phyloP scores from a whole-genome alignment of 2,329 filamentous ascomycete genomes.

The Epicoccum nigrum region DNA sequence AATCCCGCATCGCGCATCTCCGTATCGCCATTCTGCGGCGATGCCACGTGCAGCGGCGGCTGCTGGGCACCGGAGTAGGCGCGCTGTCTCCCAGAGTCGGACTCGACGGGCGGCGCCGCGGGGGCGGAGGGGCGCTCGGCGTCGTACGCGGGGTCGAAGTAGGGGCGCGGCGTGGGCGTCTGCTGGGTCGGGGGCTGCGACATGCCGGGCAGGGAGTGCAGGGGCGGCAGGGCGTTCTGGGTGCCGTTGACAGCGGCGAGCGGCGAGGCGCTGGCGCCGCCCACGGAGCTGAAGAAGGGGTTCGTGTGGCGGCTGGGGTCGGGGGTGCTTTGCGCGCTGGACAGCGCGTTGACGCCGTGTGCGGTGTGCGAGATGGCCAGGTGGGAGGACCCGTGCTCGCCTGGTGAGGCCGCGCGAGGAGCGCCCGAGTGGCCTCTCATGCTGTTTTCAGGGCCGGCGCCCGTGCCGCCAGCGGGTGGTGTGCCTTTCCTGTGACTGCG shows the following conservation, averaged over 20 bases:
- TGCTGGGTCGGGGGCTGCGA: conserved; percentile 27
- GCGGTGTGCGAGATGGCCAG: conserved; percentile 17
- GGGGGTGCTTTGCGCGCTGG: conserved; percentile 48
- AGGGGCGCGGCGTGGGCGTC: conserved; percentile 28
- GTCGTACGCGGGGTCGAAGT: conserved; percentile 44
- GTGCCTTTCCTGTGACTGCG: conserved; percentile 62
- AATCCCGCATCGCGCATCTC: conserved; percentile 51
- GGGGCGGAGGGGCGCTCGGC: conserved; percentile 34
- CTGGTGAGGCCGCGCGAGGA: conserved; percentile 17
- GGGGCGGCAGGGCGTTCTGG: conserved; percentile 29
- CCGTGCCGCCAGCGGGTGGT: conserved; percentile 33
- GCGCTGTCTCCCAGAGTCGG: conserved; percentile 32
- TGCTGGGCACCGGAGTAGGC: conserved; percentile 39
- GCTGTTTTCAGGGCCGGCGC: neutral
- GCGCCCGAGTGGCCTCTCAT: too few relatives aligned
- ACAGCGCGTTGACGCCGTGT: conserved; percentile 38
- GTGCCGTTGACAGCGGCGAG: conserved; percentile 39
- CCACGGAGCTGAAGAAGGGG: conserved; percentile 41
- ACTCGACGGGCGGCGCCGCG: conserved; percentile 20
- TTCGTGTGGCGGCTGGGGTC: conserved; percentile 38
- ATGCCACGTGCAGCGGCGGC: conserved; percentile 29
- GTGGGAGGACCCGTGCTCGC: conserved; percentile 20
- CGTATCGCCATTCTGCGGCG: conserved; percentile 47
- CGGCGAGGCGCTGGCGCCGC: conserved; percentile 28
- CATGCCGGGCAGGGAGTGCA: conserved; percentile 35